Base-by-base conservation (phyloP, 192 early-diverging fungal genomes). In the Coemansia erecta region DNA sequence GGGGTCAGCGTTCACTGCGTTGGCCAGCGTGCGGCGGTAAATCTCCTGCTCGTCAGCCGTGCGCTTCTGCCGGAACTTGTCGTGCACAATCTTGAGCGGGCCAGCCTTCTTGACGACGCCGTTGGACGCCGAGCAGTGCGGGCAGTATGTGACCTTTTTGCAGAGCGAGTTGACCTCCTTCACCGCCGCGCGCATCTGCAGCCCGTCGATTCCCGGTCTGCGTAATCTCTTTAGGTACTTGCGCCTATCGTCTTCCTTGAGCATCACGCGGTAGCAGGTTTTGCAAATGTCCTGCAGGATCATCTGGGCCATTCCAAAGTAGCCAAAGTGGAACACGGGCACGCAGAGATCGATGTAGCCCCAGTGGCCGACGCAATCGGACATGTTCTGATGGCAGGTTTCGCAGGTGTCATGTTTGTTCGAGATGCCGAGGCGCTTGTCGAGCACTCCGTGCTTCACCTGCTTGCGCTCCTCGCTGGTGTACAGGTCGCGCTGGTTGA, bases 241-340 rank as follows among this genome's bases (percentile, higher is more conserved):
- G 44, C 95, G 85, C 11, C 89, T 83, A 46, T 88, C 86, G 9
- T 70, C 35, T 72, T 97, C 95, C 49, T 89, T 88, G 18, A 99
- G 61, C 72, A 98, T 82, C 0, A 99, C 90, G 31, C 85, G 88
- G 63, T 86, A 85, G 64, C 97, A 99, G 12, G 86, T 81, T 88
- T 97, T 97, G 87, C 97, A 99, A 55, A 98, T 97, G 49, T 93
- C 88, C 81, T 99, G 95, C 33, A 99, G 75, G 53, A 97, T 92
- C 18, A 82, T 86, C 40, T 94, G 84, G 52, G 89, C 89, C 40
- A 87, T 82, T 63, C 91, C 89, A 70, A 98, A 99, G 77, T 94
- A 99, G 45, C 97, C 97, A 82, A 94, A 93, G 46, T 99, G 97
- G 68, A 98, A 99, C 18, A 99, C 92, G 6, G 97, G 97, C 47